These are phyloP conservation scores for Cyathus striatus DNA, from an alignment of 768 basidiomycete species.

Conservation along the genomic window DNA sequence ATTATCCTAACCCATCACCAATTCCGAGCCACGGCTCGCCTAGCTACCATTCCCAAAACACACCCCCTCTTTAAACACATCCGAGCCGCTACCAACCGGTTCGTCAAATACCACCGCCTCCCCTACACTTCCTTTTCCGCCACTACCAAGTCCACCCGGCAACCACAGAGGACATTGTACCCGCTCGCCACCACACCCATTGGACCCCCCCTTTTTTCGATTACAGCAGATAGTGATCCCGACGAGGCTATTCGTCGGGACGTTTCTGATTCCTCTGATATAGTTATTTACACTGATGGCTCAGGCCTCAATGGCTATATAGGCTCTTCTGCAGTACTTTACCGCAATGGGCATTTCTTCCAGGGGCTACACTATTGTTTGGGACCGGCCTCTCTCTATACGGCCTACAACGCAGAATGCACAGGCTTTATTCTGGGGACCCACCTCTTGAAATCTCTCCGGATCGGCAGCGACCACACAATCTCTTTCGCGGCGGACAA, in stretches of 20 bases:
- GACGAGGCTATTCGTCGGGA: constrained; percentile 7
- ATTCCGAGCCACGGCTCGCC: constrained; percentile 10
- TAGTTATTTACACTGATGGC: constrained; percentile 10
- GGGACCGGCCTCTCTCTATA: constrained; percentile 1
- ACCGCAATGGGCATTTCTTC: neutral
- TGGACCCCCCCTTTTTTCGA: neutral
- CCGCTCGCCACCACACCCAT: neutral
- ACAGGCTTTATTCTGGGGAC: constrained; percentile 1
- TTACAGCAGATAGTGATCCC: constrained; percentile 3
- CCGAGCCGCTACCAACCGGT: neutral
- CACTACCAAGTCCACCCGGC: constrained; percentile 1
- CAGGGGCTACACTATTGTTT: constrained; percentile 1
- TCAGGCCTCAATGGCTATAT: constrained; percentile 10
- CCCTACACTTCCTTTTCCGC: constrained; percentile 4
- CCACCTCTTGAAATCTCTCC: neutral
- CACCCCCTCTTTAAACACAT: constrained; percentile 13
- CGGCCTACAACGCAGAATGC: constrained; percentile 7
- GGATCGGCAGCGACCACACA: too few relatives aligned
- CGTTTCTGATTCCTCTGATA: constrained; percentile 3
- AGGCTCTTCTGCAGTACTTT: constrained; percentile 9
- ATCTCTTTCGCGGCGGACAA: neutral
- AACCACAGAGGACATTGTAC: constrained; percentile 5
- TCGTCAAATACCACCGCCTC: constrained; percentile 6
- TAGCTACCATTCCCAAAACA: constrained; percentile 12
- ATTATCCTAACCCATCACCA: constrained; percentile 8